Evolutionary conservation across 23 red algal genomes (phyloP).

Genomic region (Porphyridium purpureum): DNA sequence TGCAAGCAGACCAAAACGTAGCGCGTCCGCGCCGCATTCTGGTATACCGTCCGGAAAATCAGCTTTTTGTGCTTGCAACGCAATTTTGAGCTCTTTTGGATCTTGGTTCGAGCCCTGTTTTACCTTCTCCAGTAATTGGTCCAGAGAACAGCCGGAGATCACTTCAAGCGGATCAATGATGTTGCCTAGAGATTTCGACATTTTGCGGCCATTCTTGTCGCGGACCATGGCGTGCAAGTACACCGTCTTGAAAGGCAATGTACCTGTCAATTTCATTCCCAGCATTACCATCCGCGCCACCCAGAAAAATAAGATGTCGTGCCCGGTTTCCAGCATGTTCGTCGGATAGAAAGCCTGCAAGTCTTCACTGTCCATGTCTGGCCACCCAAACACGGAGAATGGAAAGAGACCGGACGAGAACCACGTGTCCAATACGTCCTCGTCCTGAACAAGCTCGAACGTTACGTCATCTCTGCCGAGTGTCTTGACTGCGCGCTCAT

Average conservation of each 20-base stretch:
- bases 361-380: conserved; percentile 20
- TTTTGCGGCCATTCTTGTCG: conserved; percentile 95
- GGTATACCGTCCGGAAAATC: conserved; percentile 86
- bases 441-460: conserved; percentile 64
- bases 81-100: conserved; percentile 49
- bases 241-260: conserved; percentile 82
- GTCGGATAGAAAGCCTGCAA: conserved; percentile 82
- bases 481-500: conserved; percentile 14
- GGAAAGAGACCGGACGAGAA: conserved; percentile 99
- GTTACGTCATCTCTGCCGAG: conserved; percentile 3
- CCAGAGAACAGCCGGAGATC: conserved; percentile 46
- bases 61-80: conserved; percentile 30
- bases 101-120: conserved; percentile 47
- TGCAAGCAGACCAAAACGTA: conserved; percentile 83
- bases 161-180: conserved; percentile 97
- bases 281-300: conserved; percentile 99
- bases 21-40: conserved; percentile 89
- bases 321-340: conserved; percentile 85
- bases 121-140: conserved; percentile 51
- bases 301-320: conserved; percentile 99
- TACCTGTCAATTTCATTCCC: conserved; percentile 61
- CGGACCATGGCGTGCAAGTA: conserved; percentile 83
- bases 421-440: conserved; percentile 99
- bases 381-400: conserved; percentile 99
- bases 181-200: conserved; percentile 98